Base-by-base conservation (phyloP, 169 alveolate species). In the Plasmodium coatneyi region DNA sequence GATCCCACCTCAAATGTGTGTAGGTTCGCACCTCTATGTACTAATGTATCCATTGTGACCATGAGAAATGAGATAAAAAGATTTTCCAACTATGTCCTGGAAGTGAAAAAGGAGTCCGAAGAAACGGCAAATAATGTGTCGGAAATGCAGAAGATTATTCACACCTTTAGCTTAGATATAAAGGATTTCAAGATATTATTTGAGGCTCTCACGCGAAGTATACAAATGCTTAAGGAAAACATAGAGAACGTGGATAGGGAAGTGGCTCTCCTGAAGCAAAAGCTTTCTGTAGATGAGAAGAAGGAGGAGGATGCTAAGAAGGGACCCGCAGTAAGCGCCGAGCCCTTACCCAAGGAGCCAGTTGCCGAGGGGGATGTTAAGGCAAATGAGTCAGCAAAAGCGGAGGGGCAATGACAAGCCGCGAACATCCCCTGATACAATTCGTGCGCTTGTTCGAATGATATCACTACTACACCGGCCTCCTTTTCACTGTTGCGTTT, bases 21-120 rank as follows among this genome's bases (percentile, higher is more conserved):
- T 80, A 90, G 95, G 36, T 90, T 90, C 80, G 95, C 95, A 70
- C 95, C 95, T 12, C 60, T 90, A 71, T 90, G 95, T 49, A 90
- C 95, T 28, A 90, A 25, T 90, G 95, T 90, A n/a, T 90, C 95
- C 5, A 79, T 90, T 90, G 43, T 81, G 79, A 80, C 82, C 19
- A 90, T 90, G 95, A 43, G 95, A 54, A 80, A 80, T 60, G 92
- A 90, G 74, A 66, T 90, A 16, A 90, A 79, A 12, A 70, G 83
- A 70, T 80, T 90, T 34, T 66, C 90, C 9, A 90, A 81, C 39
- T 80, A 49, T 22, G 56, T 90, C 19, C 91, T 80, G 34, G 91
- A 90, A 9, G 83, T 80, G 5, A 90, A 80, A 43, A 81, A 66
- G 36, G 95, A 90, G 39, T 32, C 95, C 49, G 95, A 56, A 90